Evolutionary conservation across 345 rosid genomes (phyloP).

Genomic region (Adansonia digitata): DNA sequence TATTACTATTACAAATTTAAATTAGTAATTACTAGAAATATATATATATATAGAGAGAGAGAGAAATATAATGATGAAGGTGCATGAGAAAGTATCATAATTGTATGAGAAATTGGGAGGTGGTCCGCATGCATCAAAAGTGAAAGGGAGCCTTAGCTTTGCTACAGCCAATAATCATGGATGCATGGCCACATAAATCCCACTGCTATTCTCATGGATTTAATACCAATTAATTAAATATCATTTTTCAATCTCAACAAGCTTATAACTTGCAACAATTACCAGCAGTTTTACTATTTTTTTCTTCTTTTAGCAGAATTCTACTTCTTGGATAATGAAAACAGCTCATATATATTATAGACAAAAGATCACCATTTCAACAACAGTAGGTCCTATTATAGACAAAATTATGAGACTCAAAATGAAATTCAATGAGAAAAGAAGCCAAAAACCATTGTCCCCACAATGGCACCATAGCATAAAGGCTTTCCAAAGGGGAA

Average conservation of each 20-base stretch:
- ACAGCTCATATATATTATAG: no score
- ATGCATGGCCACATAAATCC: slow-evolving; percentile 18
- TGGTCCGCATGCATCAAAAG: slow-evolving; percentile 39
- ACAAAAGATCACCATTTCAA: not conserved
- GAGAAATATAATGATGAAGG: slow-evolving; percentile 1
- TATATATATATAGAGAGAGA: not conserved
- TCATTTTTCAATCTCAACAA: not conserved
- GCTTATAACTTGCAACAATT: not conserved
- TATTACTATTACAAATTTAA: no score
- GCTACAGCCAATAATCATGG: slow-evolving; percentile 23
- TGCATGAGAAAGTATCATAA: slow-evolving; percentile 24
- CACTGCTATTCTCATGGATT: not conserved
- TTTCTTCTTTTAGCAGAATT: no score
- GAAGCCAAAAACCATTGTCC: slow-evolving; percentile 8
- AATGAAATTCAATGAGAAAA: not conserved
- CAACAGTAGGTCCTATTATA: not conserved
- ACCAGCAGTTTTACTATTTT: not conserved
- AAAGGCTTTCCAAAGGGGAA: slow-evolving; percentile 25
- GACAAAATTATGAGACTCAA: not conserved
- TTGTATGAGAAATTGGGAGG: slow-evolving; percentile 22
- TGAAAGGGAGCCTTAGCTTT: slow-evolving; percentile 10
- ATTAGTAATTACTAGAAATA: not conserved
- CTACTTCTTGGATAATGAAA: no score
- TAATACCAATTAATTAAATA: not conserved
- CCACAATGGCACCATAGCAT: slow-evolving; percentile 22